These are phyloP conservation scores for Psidium friedrichsthalianum DNA, from an alignment of 345 rosid genomes.

Conservation along the genomic window DNA sequence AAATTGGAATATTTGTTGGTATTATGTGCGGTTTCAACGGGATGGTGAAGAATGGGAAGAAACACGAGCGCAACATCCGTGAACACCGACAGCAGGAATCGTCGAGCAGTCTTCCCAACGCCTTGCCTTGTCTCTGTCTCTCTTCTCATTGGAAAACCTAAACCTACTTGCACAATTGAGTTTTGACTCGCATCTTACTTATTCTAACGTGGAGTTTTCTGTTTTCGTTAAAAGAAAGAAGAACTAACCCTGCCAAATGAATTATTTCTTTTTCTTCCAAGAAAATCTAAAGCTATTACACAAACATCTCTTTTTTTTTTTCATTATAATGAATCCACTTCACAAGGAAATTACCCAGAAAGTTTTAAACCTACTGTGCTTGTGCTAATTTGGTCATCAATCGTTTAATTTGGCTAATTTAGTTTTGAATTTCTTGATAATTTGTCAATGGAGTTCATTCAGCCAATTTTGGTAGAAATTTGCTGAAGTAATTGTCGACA, in stretches of 20 bases:
- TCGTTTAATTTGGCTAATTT: too few species aligned
- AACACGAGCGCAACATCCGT: conserved; percentile 11
- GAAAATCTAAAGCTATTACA: background rate
- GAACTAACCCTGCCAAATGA: background rate
- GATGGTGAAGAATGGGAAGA: conserved; percentile 11
- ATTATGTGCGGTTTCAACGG: conserved; percentile 8
- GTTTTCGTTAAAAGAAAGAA: background rate
- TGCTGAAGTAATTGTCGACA: too few species aligned
- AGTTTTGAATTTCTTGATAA: too few species aligned
- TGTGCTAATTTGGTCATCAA: too few species aligned
- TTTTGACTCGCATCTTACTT: background rate
- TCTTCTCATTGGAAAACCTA: background rate
- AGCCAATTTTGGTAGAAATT: too few species aligned
- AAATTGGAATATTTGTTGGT: conserved; percentile 8
- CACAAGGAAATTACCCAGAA: too few species aligned
- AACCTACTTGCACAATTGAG: background rate
- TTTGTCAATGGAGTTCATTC: too few species aligned
- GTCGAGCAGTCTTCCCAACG: conserved; percentile 14
- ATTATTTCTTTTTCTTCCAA: background rate
- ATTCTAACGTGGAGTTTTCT: background rate
- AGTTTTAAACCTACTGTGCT: too few species aligned
- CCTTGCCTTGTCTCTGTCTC: background rate
- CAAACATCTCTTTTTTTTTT: background rate
- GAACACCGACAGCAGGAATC: conserved; percentile 37
- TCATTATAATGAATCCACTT: background rate